A percentile compares a stretch with the other conserved stretches of the same genome.
Conservation (phyloP, 2,329 filamentous ascomycete species). For the Monosporascus sp. region DNA sequence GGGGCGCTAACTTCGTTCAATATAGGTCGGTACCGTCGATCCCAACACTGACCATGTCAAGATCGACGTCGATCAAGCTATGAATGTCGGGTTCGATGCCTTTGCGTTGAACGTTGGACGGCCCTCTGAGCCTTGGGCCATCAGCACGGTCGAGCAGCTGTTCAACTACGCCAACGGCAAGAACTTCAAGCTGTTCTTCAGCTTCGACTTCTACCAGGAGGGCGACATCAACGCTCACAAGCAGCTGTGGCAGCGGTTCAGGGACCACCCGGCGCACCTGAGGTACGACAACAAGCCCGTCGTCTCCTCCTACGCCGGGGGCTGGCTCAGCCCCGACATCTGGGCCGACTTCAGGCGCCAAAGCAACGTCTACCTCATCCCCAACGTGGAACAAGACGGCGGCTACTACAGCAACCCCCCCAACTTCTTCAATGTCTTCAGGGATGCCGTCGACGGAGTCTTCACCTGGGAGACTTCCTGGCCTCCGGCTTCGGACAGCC, state of each 20-base stretch:
- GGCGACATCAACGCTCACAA: constrained; percentile 18
- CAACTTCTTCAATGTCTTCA: constrained; percentile 24
- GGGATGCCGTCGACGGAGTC: constrained; percentile 26
- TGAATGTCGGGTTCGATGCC: constrained; percentile 23
- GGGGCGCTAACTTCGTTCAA: constrained; percentile 2
- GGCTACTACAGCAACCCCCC: constrained; percentile 26
- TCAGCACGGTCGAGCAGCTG: constrained; percentile 20
- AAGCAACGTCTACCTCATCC: constrained; percentile 27
- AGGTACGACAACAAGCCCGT: constrained; percentile 22
- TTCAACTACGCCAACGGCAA: constrained; percentile 23
- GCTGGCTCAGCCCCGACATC: constrained; percentile 14
- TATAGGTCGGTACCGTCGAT: constrained; percentile 13
- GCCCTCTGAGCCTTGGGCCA: constrained; percentile 19
- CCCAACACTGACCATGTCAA: constrained; percentile 16
- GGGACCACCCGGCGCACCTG: constrained; percentile 23
- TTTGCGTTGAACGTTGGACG: constrained; percentile 30
- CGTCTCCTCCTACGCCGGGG: constrained; percentile 25
- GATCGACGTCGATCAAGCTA: constrained; percentile 26
- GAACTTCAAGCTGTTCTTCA: constrained; percentile 31
- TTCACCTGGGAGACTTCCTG: constrained; percentile 34
- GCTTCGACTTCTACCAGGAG: constrained; percentile 27
- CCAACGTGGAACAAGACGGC: constrained; percentile 23
- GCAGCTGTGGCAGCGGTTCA: constrained; percentile 18
- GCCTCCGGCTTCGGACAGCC: constrained; percentile 20
- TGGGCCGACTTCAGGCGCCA: constrained; percentile 23